Conservation (phyloP, 331 rosid species). For the Quercus tomentella region DNA sequence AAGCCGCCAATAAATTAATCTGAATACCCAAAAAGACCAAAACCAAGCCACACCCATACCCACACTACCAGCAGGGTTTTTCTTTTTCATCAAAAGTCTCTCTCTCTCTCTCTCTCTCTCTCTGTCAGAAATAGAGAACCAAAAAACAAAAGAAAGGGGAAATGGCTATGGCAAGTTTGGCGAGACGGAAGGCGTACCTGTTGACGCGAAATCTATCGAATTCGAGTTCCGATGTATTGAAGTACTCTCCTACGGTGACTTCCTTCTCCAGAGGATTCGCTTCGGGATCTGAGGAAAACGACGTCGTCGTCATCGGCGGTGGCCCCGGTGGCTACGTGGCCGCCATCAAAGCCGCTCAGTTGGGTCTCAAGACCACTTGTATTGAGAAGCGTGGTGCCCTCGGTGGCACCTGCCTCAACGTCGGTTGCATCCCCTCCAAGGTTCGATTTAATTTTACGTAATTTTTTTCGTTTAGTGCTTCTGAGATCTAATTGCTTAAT, state of each 20-base stretch:
- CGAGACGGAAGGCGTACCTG: conserved; percentile 69
- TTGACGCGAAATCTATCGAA: conserved; percentile 40
- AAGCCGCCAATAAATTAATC: too few species aligned
- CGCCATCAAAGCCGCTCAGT: conserved; percentile 94
- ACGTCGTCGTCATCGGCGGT: conserved; percentile 92
- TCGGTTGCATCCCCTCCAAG: conserved; percentile 97
- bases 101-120: too few species aligned
- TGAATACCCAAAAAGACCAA: neutral
- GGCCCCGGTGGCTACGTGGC: conserved; percentile 99
- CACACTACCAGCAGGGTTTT: neutral
- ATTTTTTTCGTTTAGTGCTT: too few species aligned
- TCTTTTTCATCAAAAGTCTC: too few species aligned
- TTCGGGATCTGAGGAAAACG: conserved; percentile 87
- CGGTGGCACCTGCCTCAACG: conserved; percentile 98
- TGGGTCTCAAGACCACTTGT: conserved; percentile 94
- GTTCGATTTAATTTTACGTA: conserved; percentile 15
- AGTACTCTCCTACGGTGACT: conserved; percentile 38
- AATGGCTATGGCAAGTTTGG: conserved; percentile 84
- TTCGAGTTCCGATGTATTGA: conserved; percentile 32
- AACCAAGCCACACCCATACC: neutral
- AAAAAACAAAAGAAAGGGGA: neutral
- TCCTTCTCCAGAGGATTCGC: conserved; percentile 66
- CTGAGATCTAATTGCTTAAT: neutral
- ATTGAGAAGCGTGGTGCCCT: conserved; percentile 97
- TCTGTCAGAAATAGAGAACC: neutral